Evolutionary conservation across 495 filamentous ascomycete genomes (phyloP), one percentile per base, ranked within the genome.

Genomic region (Hyaloscypha hepaticicola): DNA sequence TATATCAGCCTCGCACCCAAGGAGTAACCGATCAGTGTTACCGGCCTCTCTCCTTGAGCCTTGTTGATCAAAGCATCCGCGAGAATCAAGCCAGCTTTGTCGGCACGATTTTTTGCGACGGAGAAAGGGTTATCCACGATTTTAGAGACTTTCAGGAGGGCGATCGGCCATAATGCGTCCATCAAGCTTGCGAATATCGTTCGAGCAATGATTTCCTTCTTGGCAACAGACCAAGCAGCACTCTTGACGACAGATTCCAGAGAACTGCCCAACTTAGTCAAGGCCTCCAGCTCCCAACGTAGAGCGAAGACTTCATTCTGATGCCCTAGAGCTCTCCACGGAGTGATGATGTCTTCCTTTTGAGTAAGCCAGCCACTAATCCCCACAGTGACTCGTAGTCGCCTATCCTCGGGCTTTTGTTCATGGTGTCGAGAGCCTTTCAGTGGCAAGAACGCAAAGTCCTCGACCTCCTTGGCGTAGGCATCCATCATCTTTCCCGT

Each of bases 121-220:
- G 82, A 90, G 82, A 96, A 99, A 0, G 91, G 91, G 74, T 96
- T 96, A 69, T 97, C 95, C 31, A 96, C 84, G 26, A 97, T 78
- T 33, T 88, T 83, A 60, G 89, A 86, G 53, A 94, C 81, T 73
- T 96, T 93, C 60, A 97, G 72, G 5, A 99, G 77, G 38, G 83
- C 82, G 8, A 91, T 68, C 0, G 95, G 95, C 85, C 95, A 92
- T 25, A 90, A 76, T 0, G 87, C 87, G 8, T 85, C 83, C 65
- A 82, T 81, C 21, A 98, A 72, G 7, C 86, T 82, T 1, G 87
- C 84, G 68, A 96, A 93, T 28, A 96, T 83, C 58, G 76, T 79
- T 50, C 70, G 70, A 58, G 75, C 69, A 67, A 89, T 82, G 67
- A 96, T 89, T 66, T 96, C 87, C 58, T 83, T 84, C 69, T 91